Percentiles rank a stretch among this genome's conserved stretches.
Conservation (phyloP, 352 stramenopile species). For the Globisporangium cederbergense region DNA sequence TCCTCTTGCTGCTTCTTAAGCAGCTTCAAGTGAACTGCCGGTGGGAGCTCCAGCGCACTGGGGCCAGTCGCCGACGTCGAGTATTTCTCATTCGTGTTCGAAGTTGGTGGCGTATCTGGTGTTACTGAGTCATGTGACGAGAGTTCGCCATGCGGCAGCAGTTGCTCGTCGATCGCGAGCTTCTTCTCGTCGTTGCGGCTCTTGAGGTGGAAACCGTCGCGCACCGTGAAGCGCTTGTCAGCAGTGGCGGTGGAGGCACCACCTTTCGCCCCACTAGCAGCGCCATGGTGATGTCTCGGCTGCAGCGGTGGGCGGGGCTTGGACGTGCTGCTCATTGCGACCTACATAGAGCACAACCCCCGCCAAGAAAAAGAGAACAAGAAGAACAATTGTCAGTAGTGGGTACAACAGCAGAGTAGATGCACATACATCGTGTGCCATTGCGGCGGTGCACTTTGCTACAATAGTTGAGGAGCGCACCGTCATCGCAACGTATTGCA, state of each 20-base stretch:
- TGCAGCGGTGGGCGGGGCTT: constrained; percentile 6
- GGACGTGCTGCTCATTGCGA: not conserved
- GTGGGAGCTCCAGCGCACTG: not conserved
- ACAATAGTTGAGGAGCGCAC: no score
- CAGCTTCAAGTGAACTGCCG: constrained; percentile 3
- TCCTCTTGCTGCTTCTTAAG: not conserved
- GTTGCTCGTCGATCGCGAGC: constrained; percentile 36
- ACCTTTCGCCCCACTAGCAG: not conserved
- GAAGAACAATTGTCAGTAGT: no score
- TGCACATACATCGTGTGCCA: no score
- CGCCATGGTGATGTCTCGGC: not conserved
- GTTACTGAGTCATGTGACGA: not conserved
- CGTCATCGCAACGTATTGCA: no score
- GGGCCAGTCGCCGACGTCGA: not conserved
- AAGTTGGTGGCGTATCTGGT: not conserved
- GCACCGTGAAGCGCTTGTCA: constrained; percentile 55
- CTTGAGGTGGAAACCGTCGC: constrained; percentile 72
- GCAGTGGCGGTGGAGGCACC: not conserved
- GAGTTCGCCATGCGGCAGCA: constrained; percentile 11
- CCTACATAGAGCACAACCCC: no score
- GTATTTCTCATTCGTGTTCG: not conserved
- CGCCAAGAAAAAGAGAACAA: no score
- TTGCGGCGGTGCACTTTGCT: no score
- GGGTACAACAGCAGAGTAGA: no score
- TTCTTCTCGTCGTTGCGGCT: constrained; percentile 46